A percentile compares a stretch with the other conserved stretches of the same genome.
Evolutionary conservation across 306 rosid genomes (phyloP).

Genomic region (Medicago ruthenica): DNA sequence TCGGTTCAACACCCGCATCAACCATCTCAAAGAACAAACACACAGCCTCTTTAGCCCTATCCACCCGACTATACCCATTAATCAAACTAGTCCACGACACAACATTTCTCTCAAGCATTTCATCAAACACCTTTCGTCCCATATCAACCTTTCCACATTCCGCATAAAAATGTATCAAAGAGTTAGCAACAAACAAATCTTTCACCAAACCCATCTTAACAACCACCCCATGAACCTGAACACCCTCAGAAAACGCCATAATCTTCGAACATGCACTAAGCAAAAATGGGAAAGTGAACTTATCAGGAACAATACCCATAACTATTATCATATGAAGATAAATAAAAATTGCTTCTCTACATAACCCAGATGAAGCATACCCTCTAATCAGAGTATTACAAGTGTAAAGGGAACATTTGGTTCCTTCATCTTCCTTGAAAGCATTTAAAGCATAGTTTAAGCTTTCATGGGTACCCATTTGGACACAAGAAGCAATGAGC

Average conservation of each 20-base stretch:
- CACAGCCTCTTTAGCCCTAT: slow-evolving; percentile 59
- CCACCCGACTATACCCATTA: slow-evolving; percentile 69
- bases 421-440: slow-evolving; percentile 43
- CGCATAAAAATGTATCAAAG: slow-evolving; percentile 69
- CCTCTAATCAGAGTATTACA: slow-evolving; percentile 72
- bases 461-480: slow-evolving; percentile 66
- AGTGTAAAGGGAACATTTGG: slow-evolving; percentile 48
- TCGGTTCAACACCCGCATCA: slow-evolving; percentile 57
- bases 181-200: slow-evolving; percentile 66
- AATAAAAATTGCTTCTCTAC: slow-evolving; percentile 56
- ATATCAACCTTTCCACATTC: slow-evolving; percentile 59
- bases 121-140: slow-evolving; percentile 71
- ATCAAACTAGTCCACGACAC: slow-evolving; percentile 92
- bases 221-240: slow-evolving; percentile 68
- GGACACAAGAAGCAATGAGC: slow-evolving; percentile 54
- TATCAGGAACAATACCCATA: slow-evolving; percentile 68
- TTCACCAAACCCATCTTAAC: slow-evolving; percentile 67
- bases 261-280: slow-evolving; percentile 69
- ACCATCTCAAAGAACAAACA: slow-evolving; percentile 79
- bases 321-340: slow-evolving; percentile 54
- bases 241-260: slow-evolving; percentile 59
- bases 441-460: slow-evolving; percentile 56
- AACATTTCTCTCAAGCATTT: slow-evolving; percentile 74
- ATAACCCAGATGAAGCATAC: slow-evolving; percentile 61
- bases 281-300: slow-evolving; percentile 69